Evolutionary conservation across 352 stramenopile species (phyloP), one percentile per base, ranked within the genome.

Genomic region (Globisporangium radiosum): DNA sequence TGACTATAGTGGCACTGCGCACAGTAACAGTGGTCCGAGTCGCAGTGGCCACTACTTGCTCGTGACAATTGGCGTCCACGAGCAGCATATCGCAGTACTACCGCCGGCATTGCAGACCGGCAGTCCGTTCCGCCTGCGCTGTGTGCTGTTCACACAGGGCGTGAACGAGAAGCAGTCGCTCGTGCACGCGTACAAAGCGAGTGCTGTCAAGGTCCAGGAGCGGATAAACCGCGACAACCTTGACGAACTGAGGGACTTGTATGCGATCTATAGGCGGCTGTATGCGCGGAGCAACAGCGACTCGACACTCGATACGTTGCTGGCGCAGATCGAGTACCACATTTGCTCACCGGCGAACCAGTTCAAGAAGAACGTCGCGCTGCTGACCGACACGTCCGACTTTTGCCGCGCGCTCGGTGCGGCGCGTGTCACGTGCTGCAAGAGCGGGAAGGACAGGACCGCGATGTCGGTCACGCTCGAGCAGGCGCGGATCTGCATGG

Each of bases 381-480:
- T 94, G 38, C 62, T 94, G 19, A 91, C 88, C 69, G 78, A 90
- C 60, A 84, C 85, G 36, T 91, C 85, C 7, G 85, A 94, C 54
- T 90, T 94, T 60, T 94, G 85, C 51, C 70, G 85, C 52, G 72
- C 77, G 50, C 68, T 99, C 7, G 90, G 92, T n/a, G 94, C 87
- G 39, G 92, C 90, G 0, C 88, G 90, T 42, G 77, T 96, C n/a
- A 97, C 97, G 14, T 98, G 97, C 76, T 99, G 96, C 72, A 99
- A 99, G 71, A 97, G 81, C 63, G 95, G 95, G 14, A 99, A 99
- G 68, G 95, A 99, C 72, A 87, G 96, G 52, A 99, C 96, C 37
- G 95, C 93, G 19, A 99, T 99, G 96, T 97, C 96, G 49, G 87
- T 98, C 36, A 98, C 95, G 37, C 84, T 98, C 42, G 97, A 98